These are phyloP conservation scores for Lipomyces orientalis DNA, from an alignment of 805 yeast species.

Conservation along the genomic window DNA sequence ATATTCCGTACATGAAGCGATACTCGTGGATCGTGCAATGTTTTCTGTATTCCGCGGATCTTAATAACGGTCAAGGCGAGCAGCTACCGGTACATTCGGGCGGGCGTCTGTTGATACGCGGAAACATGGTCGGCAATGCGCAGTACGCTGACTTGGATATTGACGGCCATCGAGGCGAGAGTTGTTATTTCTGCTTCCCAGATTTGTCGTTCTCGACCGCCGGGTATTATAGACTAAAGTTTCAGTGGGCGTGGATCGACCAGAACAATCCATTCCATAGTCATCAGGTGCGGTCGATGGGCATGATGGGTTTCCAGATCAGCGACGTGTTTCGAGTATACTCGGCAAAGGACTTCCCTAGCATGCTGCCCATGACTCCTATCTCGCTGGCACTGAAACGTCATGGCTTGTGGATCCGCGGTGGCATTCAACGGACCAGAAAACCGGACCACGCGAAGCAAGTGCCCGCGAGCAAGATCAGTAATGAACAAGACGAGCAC, in stretches of 20 bases:
- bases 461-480: not conserved
- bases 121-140: slow-evolving; percentile 34
- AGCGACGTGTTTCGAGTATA: slow-evolving; percentile 43
- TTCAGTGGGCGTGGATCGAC: slow-evolving; percentile 43
- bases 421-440: slow-evolving; percentile 33
- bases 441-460: not conserved
- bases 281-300: slow-evolving; percentile 31
- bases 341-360: slow-evolving; percentile 47
- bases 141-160: slow-evolving; percentile 29
- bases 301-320: slow-evolving; percentile 36
- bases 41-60: slow-evolving; percentile 24
- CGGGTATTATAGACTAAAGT: slow-evolving; percentile 43
- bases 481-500: not conserved
- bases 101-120: slow-evolving; percentile 33
- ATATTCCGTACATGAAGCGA: slow-evolving; percentile 28
- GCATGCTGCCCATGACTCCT: slow-evolving; percentile 40
- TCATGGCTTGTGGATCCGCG: slow-evolving; percentile 35
- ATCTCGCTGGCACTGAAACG: slow-evolving; percentile 31
- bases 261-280: slow-evolving; percentile 28
- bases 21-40: slow-evolving; percentile 35
- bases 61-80: not conserved
- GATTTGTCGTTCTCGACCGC: slow-evolving; percentile 46
- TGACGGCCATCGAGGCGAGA: slow-evolving; percentile 26
- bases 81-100: slow-evolving; percentile 7
- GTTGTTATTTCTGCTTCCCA: slow-evolving; percentile 43